Conservation (phyloP, 2,329 filamentous ascomycete genomes). For the Fusarium luffae region DNA sequence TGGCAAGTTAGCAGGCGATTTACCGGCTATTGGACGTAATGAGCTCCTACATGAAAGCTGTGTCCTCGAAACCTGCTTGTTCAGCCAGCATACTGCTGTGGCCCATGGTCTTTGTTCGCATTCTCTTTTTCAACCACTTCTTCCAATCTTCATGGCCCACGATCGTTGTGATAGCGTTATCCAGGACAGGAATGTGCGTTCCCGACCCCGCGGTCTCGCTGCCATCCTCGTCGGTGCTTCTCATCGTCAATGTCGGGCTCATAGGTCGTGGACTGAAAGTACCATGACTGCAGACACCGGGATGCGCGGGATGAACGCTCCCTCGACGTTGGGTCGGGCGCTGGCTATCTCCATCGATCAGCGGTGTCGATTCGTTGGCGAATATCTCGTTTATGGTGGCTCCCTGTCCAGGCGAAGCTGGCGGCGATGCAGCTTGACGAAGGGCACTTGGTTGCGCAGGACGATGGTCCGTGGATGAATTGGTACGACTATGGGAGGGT, state of each 20-base stretch:
- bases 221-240: slow-evolving; percentile 47
- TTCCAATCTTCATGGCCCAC: slow-evolving; percentile 59
- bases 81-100: slow-evolving; percentile 78
- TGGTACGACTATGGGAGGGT: slow-evolving; percentile 46
- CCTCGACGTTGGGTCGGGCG: slow-evolving; percentile 31
- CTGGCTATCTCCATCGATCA: slow-evolving; percentile 53
- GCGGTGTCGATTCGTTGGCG: slow-evolving; percentile 62
- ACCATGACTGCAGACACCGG: slow-evolving; percentile 73
- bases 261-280: slow-evolving; percentile 77
- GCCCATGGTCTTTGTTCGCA: slow-evolving; percentile 74
- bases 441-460: slow-evolving; percentile 59
- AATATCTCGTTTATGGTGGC: slow-evolving; percentile 27
- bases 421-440: slow-evolving; percentile 53
- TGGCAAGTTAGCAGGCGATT: slow-evolving; percentile 18
- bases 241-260: slow-evolving; percentile 56
- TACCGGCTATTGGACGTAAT: neutral
- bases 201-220: slow-evolving; percentile 50
- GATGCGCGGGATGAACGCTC: slow-evolving; percentile 52
- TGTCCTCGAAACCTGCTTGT: slow-evolving; percentile 78
- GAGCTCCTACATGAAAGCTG: slow-evolving; percentile 74
- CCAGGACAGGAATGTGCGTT: slow-evolving; percentile 52
- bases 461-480: slow-evolving; percentile 51
- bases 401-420: slow-evolving; percentile 40
- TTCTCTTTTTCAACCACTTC: slow-evolving; percentile 61
- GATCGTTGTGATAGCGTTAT: slow-evolving; percentile 53